Base-by-base conservation (phyloP, 805 yeast genomes). In the Cyberlindnera americana region DNA sequence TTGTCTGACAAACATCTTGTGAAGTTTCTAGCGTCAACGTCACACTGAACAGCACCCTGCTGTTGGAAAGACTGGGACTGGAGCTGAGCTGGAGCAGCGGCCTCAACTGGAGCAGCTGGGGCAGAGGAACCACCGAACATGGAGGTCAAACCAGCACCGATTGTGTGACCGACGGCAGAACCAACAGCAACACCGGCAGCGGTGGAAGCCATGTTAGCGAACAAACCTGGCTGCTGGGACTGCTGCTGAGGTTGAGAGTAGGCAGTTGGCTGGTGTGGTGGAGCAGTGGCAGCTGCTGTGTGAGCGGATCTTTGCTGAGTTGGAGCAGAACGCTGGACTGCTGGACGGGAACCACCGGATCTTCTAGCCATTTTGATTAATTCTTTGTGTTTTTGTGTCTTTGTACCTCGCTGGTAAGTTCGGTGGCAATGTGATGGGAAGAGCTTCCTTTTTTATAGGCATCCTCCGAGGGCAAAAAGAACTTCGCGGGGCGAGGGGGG, bases 101-200 rank as follows among this genome's bases (percentile, higher is more conserved):
- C 35, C 53, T 72, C 75, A 41, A 62, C 72, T 46, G 72, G 71
- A 15, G 40, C 48, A 29, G 44, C 41, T 32, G 67, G 75, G 21
- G 79, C 64, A 21, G 81, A 70, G 27, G 86, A 76, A 40, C 95
- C 95, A 39, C 95, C 88, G 57, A 91, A 91, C 76, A 93, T 67
- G 36, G 87, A 75, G 36, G 95, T 81, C 55, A 93, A 70, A 57
- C 98, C 98, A 47, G 95, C 95, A 69, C 97, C 97, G 43, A 91
- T 53, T 29, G 97, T 88, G 74, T 93, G 99, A 47, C 99, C 99
- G 40, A 91, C 81, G 46, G 98, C 83, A 37, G 96, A 87, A 57
- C 99, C 99, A 41, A 93, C 97, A 39, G 98, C 99, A 32, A 93
- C 99, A 81, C 99, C 99, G 35, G 98, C 99, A 40, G 99, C 99